Percentiles rank a stretch among this genome's conserved stretches.
Conservation (phyloP, 2,329 filamentous ascomycete genomes). For the Trichoderma sp. region DNA sequence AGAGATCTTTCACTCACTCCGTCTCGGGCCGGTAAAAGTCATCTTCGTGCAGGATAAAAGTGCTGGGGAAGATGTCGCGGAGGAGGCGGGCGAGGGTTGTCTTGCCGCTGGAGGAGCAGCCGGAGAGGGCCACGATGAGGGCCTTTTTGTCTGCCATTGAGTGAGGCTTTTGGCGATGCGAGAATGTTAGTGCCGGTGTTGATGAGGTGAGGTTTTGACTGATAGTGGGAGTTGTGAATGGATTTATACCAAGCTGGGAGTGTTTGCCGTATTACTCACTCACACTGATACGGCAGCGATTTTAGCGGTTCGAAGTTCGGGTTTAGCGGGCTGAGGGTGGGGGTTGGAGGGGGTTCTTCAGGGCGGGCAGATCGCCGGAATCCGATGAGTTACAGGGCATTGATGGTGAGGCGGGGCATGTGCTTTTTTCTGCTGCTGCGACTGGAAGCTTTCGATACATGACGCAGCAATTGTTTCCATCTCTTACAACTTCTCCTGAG, state of each 20-base stretch:
- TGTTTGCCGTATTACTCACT: not conserved
- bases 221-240: not conserved
- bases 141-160: constrained; percentile 33
- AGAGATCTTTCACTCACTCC: constrained; percentile 48
- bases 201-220: not conserved
- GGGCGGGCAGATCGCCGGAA: not conserved
- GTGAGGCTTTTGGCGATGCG: not conserved
- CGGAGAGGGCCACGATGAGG: constrained; percentile 77
- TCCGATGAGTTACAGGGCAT: not conserved
- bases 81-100: constrained; percentile 87
- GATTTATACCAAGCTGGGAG: not conserved
- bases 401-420: not conserved
- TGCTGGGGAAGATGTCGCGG: constrained; percentile 72
- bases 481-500: not conserved
- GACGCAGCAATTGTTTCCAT: not conserved
- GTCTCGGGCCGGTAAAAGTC: constrained; percentile 88
- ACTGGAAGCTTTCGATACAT: not conserved
- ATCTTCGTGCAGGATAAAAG: constrained; percentile 89
- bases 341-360: not conserved
- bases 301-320: constrained; percentile 5
- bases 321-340: not conserved
- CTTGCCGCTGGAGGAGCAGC: constrained; percentile 90
- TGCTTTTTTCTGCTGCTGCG: not conserved
- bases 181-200: not conserved
- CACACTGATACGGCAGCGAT: not conserved